Evolutionary conservation across 164 flowering plant species (phyloP).

Genomic region (Tetrastigma voinierianum): DNA sequence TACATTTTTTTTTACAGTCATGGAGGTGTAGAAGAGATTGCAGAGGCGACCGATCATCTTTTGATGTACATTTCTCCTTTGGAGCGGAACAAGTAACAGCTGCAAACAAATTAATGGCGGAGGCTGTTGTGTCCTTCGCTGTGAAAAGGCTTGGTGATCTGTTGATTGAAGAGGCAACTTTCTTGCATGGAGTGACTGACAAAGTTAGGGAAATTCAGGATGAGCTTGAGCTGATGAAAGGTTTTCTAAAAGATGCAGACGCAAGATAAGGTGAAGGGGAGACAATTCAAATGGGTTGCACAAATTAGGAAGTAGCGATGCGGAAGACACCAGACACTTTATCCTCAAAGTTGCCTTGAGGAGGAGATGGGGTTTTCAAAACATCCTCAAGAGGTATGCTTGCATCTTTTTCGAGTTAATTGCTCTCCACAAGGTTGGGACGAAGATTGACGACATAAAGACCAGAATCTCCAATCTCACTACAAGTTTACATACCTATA

Average conservation of each 20-base stretch:
- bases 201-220: constrained; percentile 8
- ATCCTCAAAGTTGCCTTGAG: constrained; percentile 3
- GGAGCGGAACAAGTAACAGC: no score
- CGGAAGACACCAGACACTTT: constrained; percentile 25
- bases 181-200: background rate
- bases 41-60: no score
- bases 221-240: constrained; percentile 16
- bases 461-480: constrained; percentile 6
- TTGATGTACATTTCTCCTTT: no score
- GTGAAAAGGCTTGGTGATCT: constrained; percentile 5
- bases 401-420: background rate
- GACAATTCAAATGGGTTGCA: constrained; percentile 22
- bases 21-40: no score
- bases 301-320: constrained; percentile 34
- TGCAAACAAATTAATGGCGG: no score
- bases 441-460: constrained; percentile 10
- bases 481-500: constrained; percentile 11
- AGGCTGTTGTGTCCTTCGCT: background rate
- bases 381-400: constrained; percentile 1
- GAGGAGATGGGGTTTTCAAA: background rate
- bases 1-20: no score
- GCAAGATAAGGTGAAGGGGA: constrained; percentile 10
- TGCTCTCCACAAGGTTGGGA: constrained; percentile 7
- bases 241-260: constrained; percentile 33
- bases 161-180: constrained; percentile 9